phyloP scores from a whole-genome alignment of 2,329 filamentous ascomycete genomes.

The Davidsoniella eucalypti region DNA sequence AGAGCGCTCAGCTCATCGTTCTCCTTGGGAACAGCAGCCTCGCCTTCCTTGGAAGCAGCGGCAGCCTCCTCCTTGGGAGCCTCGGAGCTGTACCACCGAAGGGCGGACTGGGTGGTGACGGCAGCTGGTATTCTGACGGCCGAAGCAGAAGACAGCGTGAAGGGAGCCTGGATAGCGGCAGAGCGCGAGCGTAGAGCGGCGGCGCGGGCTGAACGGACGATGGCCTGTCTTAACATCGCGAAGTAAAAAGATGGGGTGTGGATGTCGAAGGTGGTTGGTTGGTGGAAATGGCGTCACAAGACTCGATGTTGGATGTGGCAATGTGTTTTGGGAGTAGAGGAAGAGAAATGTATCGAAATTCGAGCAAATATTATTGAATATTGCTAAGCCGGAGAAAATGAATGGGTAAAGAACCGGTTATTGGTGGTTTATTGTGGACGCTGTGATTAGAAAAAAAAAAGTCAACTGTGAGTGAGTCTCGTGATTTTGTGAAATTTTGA shows the following conservation, averaged over 20 bases:
- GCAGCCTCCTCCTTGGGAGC: slow-evolving; percentile 16
- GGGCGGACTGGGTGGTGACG: not conserved
- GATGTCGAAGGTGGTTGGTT: not conserved
- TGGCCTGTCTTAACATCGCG: slow-evolving; percentile 10
- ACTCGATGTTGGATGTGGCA: no score
- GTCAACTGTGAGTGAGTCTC: no score
- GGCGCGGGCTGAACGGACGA: slow-evolving; percentile 8
- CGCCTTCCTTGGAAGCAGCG: slow-evolving; percentile 17
- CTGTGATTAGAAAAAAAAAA: no score
- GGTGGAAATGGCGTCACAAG: no score
- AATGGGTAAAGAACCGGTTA: no score
- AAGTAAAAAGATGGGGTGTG: not conserved
- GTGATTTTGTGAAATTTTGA: no score
- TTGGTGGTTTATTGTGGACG: no score
- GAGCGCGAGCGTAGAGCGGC: slow-evolving; percentile 7
- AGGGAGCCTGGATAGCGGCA: slow-evolving; percentile 4
- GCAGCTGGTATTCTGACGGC: not conserved
- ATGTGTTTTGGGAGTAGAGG: no score
- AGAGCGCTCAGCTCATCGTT: slow-evolving; percentile 26
- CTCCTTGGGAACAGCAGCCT: slow-evolving; percentile 18
- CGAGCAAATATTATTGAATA: no score
- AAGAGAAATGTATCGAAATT: no score
- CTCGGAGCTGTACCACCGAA: slow-evolving; percentile 14
- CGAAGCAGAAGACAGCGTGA: not conserved
- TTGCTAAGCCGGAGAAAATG: no score